phyloP scores from a whole-genome alignment of 345 rosid species.

The Corchorus olitorius region DNA sequence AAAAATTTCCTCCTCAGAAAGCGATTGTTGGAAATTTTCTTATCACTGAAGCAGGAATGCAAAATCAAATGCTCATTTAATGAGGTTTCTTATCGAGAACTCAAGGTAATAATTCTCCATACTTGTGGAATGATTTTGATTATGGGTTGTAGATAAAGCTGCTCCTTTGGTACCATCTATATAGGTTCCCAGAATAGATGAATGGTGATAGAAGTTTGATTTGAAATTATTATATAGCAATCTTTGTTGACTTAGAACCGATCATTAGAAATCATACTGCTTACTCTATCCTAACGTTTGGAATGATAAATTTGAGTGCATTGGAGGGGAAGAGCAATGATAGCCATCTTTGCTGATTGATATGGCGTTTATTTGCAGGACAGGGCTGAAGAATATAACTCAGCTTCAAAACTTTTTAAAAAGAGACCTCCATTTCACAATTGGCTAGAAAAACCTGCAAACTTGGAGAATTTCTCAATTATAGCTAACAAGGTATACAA shows the following conservation, averaged over 20 bases:
- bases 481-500: conserved; percentile 19
- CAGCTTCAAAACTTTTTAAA: conserved; percentile 44
- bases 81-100: conserved; percentile 60
- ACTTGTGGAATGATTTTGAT: conserved; percentile 5
- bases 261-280: background rate
- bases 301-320: background rate
- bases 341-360: conserved; percentile 1
- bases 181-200: background rate
- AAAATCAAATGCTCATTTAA: conserved; percentile 24
- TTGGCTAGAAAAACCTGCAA: conserved; percentile 50
- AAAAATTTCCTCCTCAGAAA: conserved; percentile 36
- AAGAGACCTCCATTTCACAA: conserved; percentile 41
- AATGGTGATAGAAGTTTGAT: background rate
- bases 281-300: background rate
- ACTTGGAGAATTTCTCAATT: conserved; percentile 46
- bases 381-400: conserved; percentile 49
- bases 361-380: conserved; percentile 48
- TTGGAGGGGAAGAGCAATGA: background rate
- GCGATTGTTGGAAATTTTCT: conserved; percentile 60
- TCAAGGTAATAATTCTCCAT: conserved; percentile 59
- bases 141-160: background rate
- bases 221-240: no score
- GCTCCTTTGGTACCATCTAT: background rate
- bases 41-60: conserved; percentile 35
- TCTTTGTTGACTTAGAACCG: background rate